These are phyloP conservation scores for Cutaneotrichosporon sp. DNA, from an alignment of 1,284 basidiomycete genomes.

Conservation along the genomic window DNA sequence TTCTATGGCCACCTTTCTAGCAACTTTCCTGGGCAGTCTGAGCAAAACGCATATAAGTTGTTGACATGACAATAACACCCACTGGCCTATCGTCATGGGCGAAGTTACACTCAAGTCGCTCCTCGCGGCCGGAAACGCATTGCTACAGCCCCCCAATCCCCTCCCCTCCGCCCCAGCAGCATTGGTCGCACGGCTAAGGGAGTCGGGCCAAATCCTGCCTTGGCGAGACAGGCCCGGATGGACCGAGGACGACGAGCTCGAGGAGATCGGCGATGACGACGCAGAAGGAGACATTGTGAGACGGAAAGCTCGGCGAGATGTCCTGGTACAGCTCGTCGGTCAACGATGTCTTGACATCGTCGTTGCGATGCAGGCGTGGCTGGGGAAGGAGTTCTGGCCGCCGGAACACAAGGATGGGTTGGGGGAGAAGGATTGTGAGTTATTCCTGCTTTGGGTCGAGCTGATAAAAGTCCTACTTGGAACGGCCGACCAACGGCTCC, in stretches of 20 bases:
- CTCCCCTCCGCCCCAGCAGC: constrained; percentile 27
- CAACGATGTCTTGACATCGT: constrained; percentile 30
- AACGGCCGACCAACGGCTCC: constrained; percentile 32
- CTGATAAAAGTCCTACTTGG: constrained; percentile 32
- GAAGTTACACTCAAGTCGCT: constrained; percentile 18
- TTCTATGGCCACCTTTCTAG: too few species aligned
- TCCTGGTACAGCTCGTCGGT: constrained; percentile 5
- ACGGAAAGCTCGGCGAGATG: constrained; percentile 4
- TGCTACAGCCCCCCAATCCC: constrained; percentile 33
- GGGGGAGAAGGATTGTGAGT: constrained; percentile 30
- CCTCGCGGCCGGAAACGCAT: constrained; percentile 21
- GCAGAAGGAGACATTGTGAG: not conserved
- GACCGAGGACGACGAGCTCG: constrained; percentile 12
- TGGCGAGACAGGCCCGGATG: constrained; percentile 20
- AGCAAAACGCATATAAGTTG: too few species aligned
- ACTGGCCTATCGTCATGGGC: constrained; percentile 1
- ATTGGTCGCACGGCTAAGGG: constrained; percentile 21
- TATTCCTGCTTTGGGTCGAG: too few species aligned
- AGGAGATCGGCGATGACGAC: constrained; percentile 12
- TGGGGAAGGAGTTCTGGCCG: constrained; percentile 37
- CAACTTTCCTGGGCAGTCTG: not conserved
- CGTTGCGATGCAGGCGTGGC: constrained; percentile 23
- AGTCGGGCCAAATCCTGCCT: constrained; percentile 21
- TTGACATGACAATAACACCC: constrained; percentile 6
- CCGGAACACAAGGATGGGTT: constrained; percentile 19